phyloP scores from a whole-genome alignment of 2,329 filamentous ascomycete genomes.

The Fusarium pseudoanthophilum region DNA sequence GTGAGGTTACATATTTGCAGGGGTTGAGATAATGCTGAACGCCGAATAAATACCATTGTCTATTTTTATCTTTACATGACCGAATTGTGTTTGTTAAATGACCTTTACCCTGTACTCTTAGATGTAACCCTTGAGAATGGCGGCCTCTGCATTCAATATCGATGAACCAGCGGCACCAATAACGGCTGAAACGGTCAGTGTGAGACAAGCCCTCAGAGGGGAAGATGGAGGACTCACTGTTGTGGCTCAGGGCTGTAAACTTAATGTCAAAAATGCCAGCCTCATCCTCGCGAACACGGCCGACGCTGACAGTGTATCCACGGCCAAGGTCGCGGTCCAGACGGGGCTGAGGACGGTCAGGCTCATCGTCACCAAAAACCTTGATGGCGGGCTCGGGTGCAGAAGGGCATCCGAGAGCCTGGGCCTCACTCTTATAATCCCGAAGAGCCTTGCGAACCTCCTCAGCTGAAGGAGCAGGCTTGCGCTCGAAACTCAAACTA shows the following conservation, averaged over 20 bases:
- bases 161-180: slow-evolving; percentile 97
- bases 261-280: slow-evolving; percentile 93
- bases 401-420: slow-evolving; percentile 85
- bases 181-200: slow-evolving; percentile 65
- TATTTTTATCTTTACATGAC: slow-evolving; percentile 8
- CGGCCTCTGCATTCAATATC: slow-evolving; percentile 93
- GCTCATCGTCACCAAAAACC: slow-evolving; percentile 79
- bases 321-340: slow-evolving; percentile 86
- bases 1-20: neutral
- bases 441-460: slow-evolving; percentile 83
- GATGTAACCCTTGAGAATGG: slow-evolving; percentile 87
- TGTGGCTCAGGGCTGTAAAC: slow-evolving; percentile 92
- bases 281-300: slow-evolving; percentile 85
- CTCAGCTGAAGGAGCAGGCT: slow-evolving; percentile 78
- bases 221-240: slow-evolving; percentile 59
- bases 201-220: neutral
- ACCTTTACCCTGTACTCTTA: slow-evolving; percentile 50
- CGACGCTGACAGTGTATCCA: slow-evolving; percentile 92
- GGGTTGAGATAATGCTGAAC: neutral
- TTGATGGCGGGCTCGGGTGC: slow-evolving; percentile 84
- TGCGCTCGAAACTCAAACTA: slow-evolving; percentile 81
- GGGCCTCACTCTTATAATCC: slow-evolving; percentile 83
- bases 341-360: slow-evolving; percentile 89
- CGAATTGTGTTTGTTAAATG: neutral
- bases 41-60: neutral